Conservation (phyloP, 2,329 filamentous ascomycete genomes). For the Graphilbum sp. region DNA sequence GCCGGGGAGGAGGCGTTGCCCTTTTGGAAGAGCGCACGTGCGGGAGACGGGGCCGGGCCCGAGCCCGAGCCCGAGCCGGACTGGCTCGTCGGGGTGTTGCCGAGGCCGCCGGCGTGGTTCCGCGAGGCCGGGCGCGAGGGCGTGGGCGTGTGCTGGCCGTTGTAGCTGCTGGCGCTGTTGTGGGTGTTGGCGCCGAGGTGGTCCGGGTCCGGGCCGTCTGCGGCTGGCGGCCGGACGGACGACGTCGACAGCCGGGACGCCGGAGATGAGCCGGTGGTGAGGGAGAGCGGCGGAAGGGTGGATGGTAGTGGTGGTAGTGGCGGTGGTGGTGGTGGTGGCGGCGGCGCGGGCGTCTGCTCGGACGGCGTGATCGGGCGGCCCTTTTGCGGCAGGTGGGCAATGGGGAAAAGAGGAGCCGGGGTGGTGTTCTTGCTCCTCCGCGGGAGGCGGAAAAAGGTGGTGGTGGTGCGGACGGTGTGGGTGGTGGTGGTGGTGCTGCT, state of each 20-base stretch:
- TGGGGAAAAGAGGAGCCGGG: constrained; percentile 62
- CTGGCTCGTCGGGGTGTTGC: no score
- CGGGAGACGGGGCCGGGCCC: constrained; percentile 17
- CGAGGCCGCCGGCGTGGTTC: neutral
- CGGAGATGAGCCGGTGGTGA: neutral
- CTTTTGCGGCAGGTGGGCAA: constrained; percentile 55
- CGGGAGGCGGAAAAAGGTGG: constrained; percentile 66
- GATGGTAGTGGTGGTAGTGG: no score
- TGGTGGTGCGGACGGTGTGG: constrained; percentile 45
- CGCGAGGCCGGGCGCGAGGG: constrained; percentile 14
- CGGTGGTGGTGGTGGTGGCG: no score
- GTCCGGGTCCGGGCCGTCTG: neutral
- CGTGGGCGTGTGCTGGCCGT: constrained; percentile 14
- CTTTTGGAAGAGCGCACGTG: constrained; percentile 16
- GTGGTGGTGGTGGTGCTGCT: constrained; percentile 43
- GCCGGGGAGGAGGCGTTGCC: constrained; percentile 28
- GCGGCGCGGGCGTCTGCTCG: constrained; percentile 1
- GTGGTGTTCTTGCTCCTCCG: constrained; percentile 41
- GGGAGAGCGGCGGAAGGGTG: no score
- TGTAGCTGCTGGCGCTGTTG: no score
- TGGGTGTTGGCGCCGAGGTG: no score
- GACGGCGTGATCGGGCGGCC: constrained; percentile 3
- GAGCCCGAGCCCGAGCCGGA: constrained; percentile 7
- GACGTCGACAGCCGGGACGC: neutral
- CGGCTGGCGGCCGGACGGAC: neutral